Conservation (phyloP, 768 basidiomycete species). For the Pulveroboletus frians region DNA sequence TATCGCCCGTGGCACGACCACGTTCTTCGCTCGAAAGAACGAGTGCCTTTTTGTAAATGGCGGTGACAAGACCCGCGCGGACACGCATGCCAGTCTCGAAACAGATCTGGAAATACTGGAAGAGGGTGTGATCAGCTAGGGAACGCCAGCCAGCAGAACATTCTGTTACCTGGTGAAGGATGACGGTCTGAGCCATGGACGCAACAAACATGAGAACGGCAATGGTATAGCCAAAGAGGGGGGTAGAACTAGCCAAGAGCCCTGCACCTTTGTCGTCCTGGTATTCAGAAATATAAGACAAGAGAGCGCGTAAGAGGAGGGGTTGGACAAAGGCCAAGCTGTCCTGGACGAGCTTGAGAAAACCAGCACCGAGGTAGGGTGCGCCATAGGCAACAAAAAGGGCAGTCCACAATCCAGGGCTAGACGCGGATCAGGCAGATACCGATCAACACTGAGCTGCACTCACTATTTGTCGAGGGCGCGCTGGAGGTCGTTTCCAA, state of each 20-base stretch:
- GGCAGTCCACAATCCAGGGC: conserved; percentile 65
- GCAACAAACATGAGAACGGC: conserved; percentile 76
- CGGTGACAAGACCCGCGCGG: conserved; percentile 79
- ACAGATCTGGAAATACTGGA: conserved; percentile 78
- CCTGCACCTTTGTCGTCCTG: conserved; percentile 41
- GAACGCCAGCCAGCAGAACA: neutral
- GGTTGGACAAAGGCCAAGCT: conserved; percentile 81
- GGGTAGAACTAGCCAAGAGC: conserved; percentile 28
- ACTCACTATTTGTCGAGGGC: conserved; percentile 64
- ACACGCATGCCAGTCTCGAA: conserved; percentile 92
- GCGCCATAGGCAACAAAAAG: conserved; percentile 75
- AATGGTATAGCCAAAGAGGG: conserved; percentile 69
- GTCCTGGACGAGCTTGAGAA: conserved; percentile 77
- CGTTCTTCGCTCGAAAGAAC: conserved; percentile 84
- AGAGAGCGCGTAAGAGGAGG: conserved; percentile 71
- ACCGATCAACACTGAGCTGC: neutral
- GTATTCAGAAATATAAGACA: conserved; percentile 79
- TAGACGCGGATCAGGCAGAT: conserved; percentile 21
- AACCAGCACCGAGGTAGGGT: conserved; percentile 58
- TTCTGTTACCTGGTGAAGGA: conserved; percentile 66
- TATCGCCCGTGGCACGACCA: conserved; percentile 79
- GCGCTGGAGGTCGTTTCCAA: conserved; percentile 55
- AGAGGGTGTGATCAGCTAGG: neutral
- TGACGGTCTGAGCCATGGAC: conserved; percentile 71
- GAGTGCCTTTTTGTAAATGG: conserved; percentile 82